Conservation (phyloP, 495 filamentous ascomycete species). For the Penicillium angulare region DNA sequence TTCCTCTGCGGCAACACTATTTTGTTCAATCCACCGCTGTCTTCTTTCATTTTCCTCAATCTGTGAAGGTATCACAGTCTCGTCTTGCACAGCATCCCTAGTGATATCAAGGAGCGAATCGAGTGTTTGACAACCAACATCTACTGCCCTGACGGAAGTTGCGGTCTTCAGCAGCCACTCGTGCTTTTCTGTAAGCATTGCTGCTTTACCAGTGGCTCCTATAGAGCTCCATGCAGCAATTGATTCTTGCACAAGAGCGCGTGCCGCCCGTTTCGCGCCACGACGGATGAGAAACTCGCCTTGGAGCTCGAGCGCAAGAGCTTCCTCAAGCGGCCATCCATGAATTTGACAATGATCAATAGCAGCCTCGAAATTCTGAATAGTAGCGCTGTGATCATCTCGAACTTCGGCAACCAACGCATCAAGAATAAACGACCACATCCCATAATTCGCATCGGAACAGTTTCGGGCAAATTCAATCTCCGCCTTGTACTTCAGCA, state of each 20-base stretch:
- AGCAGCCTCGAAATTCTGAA: slow-evolving; percentile 69
- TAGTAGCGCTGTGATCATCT: slow-evolving; percentile 58
- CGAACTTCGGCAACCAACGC: slow-evolving; percentile 68
- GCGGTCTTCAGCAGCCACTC: slow-evolving; percentile 69
- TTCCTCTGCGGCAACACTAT: slow-evolving; percentile 37
- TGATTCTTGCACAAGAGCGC: slow-evolving; percentile 67
- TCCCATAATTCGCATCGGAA: slow-evolving; percentile 75
- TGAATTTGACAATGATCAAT: slow-evolving; percentile 79
- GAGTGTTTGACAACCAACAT: slow-evolving; percentile 73
- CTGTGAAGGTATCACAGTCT: slow-evolving; percentile 32
- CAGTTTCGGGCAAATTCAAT: slow-evolving; percentile 67
- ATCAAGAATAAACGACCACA: slow-evolving; percentile 72
- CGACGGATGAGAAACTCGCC: slow-evolving; percentile 70
- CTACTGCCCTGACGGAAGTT: slow-evolving; percentile 57
- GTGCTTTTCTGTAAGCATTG: slow-evolving; percentile 67
- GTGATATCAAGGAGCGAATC: slow-evolving; percentile 45
- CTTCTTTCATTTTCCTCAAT: slow-evolving; percentile 59
- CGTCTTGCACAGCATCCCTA: slow-evolving; percentile 57
- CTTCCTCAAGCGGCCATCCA: slow-evolving; percentile 76
- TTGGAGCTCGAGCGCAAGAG: slow-evolving; percentile 70
- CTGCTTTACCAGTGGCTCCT: slow-evolving; percentile 71
- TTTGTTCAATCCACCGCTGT: slow-evolving; percentile 75
- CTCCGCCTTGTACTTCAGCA: slow-evolving; percentile 56
- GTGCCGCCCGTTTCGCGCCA: slow-evolving; percentile 69
- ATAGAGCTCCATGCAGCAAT: slow-evolving; percentile 71